Percentiles rank a stretch among this genome's conserved stretches.
Conservation (phyloP, 345 rosid species). For the Aquilaria sinensis region DNA sequence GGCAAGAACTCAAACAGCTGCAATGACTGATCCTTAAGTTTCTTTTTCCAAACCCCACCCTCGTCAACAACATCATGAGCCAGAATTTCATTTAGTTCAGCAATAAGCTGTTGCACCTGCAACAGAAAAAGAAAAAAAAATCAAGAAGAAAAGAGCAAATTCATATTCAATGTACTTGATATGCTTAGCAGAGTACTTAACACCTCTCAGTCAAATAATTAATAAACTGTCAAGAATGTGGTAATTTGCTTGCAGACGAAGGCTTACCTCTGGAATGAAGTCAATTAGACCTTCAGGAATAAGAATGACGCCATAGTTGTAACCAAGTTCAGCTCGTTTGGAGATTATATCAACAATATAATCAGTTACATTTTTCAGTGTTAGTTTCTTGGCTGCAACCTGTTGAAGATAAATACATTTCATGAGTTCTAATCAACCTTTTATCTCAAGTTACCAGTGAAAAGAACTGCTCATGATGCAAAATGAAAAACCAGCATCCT, state of each 20-base stretch:
- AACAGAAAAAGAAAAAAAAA: slow-evolving; percentile 2
- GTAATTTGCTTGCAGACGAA: neutral
- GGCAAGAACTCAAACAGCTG: slow-evolving; percentile 87
- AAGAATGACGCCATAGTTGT: slow-evolving; percentile 90
- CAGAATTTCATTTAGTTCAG: slow-evolving; percentile 86
- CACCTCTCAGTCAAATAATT: too few relatives aligned
- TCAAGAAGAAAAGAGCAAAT: slow-evolving; percentile 5
- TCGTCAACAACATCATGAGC: slow-evolving; percentile 78
- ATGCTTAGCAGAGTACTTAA: slow-evolving; percentile 1
- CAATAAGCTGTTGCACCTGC: slow-evolving; percentile 88
- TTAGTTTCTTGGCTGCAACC: slow-evolving; percentile 79
- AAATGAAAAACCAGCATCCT: too few relatives aligned
- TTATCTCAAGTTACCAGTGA: too few relatives aligned
- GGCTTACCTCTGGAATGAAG: slow-evolving; percentile 89
- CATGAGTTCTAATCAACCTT: too few relatives aligned
- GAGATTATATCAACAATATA: slow-evolving; percentile 77
- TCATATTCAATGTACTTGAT: neutral
- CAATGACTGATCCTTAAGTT: slow-evolving; percentile 51
- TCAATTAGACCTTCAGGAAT: slow-evolving; percentile 98
- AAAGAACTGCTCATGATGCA: too few relatives aligned
- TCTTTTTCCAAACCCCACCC: slow-evolving; percentile 75
- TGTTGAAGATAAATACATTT: slow-evolving; percentile 14
- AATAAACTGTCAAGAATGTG: neutral
- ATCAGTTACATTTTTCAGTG: slow-evolving; percentile 83
- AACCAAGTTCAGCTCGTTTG: slow-evolving; percentile 64